These are phyloP conservation scores for Hippophae rhamnoides DNA, from an alignment of 306 rosid species.

Conservation along the genomic window DNA sequence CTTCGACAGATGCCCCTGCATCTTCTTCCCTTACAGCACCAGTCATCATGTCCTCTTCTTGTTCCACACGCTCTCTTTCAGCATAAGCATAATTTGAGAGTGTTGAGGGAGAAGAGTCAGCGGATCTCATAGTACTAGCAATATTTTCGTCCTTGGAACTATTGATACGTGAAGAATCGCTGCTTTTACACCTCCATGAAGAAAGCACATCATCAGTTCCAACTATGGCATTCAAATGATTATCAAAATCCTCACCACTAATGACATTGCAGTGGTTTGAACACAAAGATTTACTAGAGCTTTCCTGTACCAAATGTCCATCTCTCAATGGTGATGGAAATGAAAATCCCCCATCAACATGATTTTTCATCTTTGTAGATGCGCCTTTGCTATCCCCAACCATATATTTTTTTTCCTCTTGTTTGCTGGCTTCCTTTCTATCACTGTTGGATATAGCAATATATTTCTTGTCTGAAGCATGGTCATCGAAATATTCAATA, in stretches of 20 bases:
- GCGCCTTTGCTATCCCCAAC: constrained; percentile 37
- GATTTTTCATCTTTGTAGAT: constrained; percentile 38
- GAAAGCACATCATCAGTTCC: constrained; percentile 53
- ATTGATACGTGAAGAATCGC: constrained; percentile 69
- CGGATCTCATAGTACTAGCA: constrained; percentile 45
- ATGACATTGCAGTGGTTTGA: constrained; percentile 42
- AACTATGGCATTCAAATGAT: constrained; percentile 39
- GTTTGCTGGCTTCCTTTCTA: constrained; percentile 41
- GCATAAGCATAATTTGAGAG: constrained; percentile 73
- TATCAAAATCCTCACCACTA: constrained; percentile 45
- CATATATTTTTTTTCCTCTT: constrained; percentile 57
- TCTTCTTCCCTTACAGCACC: constrained; percentile 65
- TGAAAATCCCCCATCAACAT: constrained; percentile 60
- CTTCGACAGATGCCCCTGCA: constrained; percentile 64
- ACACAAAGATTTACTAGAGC: constrained; percentile 56
- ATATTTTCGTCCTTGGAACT: constrained; percentile 64
- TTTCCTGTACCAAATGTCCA: constrained; percentile 39
- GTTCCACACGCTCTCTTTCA: constrained; percentile 56
- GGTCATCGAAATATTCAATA: constrained; percentile 61
- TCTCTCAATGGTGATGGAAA: constrained; percentile 70
- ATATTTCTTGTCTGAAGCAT: constrained; percentile 38
- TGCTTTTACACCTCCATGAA: constrained; percentile 63
- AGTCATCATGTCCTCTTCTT: constrained; percentile 63
- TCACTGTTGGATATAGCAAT: constrained; percentile 36
- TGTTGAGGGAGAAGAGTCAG: constrained; percentile 64